Conservation (phyloP, 176 grass and related monocot genomes). For the Cenchrus americanus region DNA sequence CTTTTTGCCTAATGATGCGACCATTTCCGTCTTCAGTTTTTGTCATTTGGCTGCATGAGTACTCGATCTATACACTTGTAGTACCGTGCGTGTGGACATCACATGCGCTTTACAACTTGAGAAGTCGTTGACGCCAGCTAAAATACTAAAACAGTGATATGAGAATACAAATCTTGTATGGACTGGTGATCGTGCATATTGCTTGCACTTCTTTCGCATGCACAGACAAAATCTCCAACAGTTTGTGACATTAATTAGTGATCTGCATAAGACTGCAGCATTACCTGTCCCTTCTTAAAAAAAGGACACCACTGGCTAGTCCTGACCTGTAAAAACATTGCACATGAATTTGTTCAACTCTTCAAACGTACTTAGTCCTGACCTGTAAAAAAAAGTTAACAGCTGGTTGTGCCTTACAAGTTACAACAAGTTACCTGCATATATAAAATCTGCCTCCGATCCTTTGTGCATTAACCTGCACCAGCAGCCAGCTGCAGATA, state of each 20-base stretch:
- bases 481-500: not conserved
- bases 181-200: not conserved
- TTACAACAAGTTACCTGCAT: not conserved
- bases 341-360: constrained; percentile 20
- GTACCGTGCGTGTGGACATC: not conserved
- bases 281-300: constrained; percentile 25
- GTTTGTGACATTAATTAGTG: constrained; percentile 34
- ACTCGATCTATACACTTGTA: not conserved
- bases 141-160: not conserved
- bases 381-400: not conserved
- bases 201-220: constrained; percentile 4
- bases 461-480: constrained; percentile 3
- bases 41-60: not conserved
- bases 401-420: not conserved
- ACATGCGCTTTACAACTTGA: constrained; percentile 21
- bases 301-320: not conserved
- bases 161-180: constrained; percentile 29
- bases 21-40: not conserved
- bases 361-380: not conserved
- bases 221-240: constrained; percentile 36
- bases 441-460: not conserved
- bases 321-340: too few species aligned
- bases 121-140: constrained; percentile 18
- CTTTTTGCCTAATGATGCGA: not conserved
- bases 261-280: not conserved